phyloP scores from a whole-genome alignment of 768 basidiomycete species.

The Mycena galericulata region DNA sequence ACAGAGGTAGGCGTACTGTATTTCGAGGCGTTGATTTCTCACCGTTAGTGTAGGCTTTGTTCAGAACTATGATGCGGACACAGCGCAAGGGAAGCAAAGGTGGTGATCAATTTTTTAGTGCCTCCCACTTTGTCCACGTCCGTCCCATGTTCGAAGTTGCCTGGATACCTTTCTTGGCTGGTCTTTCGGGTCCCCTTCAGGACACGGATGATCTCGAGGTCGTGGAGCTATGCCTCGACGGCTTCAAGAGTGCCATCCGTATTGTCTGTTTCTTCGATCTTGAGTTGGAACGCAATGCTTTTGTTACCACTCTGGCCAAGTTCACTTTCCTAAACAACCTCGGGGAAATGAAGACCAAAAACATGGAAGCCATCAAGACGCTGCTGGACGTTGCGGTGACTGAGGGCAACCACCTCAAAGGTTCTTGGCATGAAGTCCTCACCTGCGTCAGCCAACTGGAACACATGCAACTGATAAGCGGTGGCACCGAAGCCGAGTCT shows the following conservation, averaged over 20 bases:
- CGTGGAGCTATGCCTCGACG: conserved; percentile 92
- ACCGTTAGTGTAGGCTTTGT: conserved; percentile 72
- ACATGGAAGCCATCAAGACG: conserved; percentile 98
- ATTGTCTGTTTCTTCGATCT: conserved; percentile 98
- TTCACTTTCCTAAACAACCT: conserved; percentile 98
- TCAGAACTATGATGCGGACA: conserved; percentile 91
- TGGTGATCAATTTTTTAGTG: conserved; percentile 94
- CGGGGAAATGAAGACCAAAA: conserved; percentile 99
- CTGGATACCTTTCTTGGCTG: conserved; percentile 98
- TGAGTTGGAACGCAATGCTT: conserved; percentile 98
- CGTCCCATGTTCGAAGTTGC: conserved; percentile 99
- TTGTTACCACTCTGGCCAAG: conserved; percentile 95
- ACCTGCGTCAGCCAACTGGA: conserved; percentile 98
- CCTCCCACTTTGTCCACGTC: conserved; percentile 96
- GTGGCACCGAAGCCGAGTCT: conserved; percentile 85
- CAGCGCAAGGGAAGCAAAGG: conserved; percentile 86
- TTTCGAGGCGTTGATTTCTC: conserved; percentile 27
- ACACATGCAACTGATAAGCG: conserved; percentile 97
- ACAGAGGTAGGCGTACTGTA: conserved; percentile 75
- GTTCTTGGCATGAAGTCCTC: conserved; percentile 95
- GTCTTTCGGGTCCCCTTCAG: conserved; percentile 93
- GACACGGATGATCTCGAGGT: conserved; percentile 95
- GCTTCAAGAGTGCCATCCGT: conserved; percentile 96
- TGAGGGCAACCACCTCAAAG: conserved; percentile 97
- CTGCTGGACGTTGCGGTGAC: conserved; percentile 94